Conservation (phyloP, 2,329 filamentous ascomycete genomes). For the Alternaria gaisen region DNA sequence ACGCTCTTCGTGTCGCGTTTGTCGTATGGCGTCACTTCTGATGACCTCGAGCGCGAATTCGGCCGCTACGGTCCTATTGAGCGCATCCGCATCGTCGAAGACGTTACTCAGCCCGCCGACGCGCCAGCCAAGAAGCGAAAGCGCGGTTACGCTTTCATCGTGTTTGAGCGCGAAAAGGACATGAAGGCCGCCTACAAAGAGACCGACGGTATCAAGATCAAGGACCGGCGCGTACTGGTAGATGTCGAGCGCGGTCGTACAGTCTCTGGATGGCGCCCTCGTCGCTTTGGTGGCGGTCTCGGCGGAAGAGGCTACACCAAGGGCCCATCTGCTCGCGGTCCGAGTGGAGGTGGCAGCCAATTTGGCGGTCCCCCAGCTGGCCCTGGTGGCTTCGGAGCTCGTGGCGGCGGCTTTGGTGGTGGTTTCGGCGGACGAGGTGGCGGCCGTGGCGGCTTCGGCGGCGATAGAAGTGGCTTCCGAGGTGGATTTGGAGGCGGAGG, state of each 20-base stretch:
- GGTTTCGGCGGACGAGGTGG: slow-evolving; percentile 56
- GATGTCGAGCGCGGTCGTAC: slow-evolving; percentile 97
- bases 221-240: slow-evolving; percentile 88
- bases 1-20: slow-evolving; percentile 92
- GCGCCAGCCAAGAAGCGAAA: slow-evolving; percentile 69
- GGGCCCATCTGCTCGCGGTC: slow-evolving; percentile 74
- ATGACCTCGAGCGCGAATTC: slow-evolving; percentile 93
- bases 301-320: slow-evolving; percentile 95
- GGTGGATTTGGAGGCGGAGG: slow-evolving; percentile 57
- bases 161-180: slow-evolving; percentile 96
- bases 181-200: slow-evolving; percentile 98
- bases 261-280: slow-evolving; percentile 91
- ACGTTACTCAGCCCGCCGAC: slow-evolving; percentile 75
- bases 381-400: slow-evolving; percentile 54
- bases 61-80: slow-evolving; percentile 93
- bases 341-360: slow-evolving; percentile 68
- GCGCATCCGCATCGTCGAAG: slow-evolving; percentile 86
- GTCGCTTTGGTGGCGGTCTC: slow-evolving; percentile 88
- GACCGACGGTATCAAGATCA: slow-evolving; percentile 89
- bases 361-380: slow-evolving; percentile 59
- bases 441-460: slow-evolving; percentile 57
- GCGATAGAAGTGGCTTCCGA: slow-evolving; percentile 35
- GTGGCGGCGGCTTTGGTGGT: slow-evolving; percentile 59
- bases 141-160: slow-evolving; percentile 93
- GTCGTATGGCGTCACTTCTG: slow-evolving; percentile 86